Base-by-base conservation (phyloP, 306 rosid species). In the Carpinus fangiana region DNA sequence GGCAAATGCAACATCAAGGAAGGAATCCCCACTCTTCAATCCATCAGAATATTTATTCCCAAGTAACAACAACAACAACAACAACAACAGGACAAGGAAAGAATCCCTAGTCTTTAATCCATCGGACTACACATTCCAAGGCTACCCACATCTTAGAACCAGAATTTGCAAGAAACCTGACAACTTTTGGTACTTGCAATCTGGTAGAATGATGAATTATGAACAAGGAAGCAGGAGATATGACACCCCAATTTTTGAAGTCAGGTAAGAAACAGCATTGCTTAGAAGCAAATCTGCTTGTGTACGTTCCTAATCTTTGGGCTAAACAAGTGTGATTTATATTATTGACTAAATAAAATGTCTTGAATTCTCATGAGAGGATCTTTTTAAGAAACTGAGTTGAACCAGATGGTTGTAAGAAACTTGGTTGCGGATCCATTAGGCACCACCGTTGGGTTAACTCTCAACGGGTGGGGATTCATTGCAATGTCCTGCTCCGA, bases 111-210 rank as follows among this genome's bases (percentile, higher is more conserved):
- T 31, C 34, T 31, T 93, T 87, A 91, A 93, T 67, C 99, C 99
- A 23, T 81, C 93, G 46, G 90, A 93, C 12, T 86, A 90, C 64
- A 57, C 34, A 41, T 85, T 79, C 79, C 85, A 87, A 73, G 92
- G 88, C 43, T 90, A 95, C 75, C 99, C 98, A 28, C 99, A 93
- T 79, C n/a, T 81, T 11, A 84, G 89, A 41, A 73, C 66, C 3
- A 74, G 82, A 74, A 75, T 79, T 75, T 79, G 75, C 79, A 79
- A 79, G 72, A 89, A 82, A 78, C 62, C 84, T 23, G 84, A 72
- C 52, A 75, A 73, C 65, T 78, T 70, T 85, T 78, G 97, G 86
- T 85, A 45, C 79, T 81, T 92, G 73, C 75, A 84, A 81, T 38
- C 83, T 0, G 87, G 86, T 67, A 81, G 81, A 43, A 9, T 72